phyloP scores from a whole-genome alignment of 164 flowering plant species.

The Magnolia sinica region DNA sequence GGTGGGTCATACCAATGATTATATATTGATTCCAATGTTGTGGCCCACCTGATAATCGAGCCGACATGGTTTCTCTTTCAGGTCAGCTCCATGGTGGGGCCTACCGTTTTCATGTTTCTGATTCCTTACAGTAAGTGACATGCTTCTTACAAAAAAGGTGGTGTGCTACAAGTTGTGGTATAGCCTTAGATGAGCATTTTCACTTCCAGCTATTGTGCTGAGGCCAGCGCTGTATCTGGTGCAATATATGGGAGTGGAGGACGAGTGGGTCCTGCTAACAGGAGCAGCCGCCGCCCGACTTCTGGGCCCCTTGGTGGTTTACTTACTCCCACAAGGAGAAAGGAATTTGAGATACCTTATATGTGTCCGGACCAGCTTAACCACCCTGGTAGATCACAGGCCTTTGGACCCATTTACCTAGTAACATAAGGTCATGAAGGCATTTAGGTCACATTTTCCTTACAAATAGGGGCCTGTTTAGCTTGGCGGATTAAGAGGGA shows the following conservation, averaged over 20 bases:
- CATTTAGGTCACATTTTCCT: neutral
- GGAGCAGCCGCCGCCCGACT: neutral
- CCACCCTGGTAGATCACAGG: neutral
- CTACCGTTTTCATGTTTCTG: no score
- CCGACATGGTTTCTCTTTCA: no score
- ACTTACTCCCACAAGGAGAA: neutral
- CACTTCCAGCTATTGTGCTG: neutral
- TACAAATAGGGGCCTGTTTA: no score
- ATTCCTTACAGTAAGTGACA: no score
- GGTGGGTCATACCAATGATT: no score
- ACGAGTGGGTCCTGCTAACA: neutral
- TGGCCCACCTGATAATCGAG: no score
- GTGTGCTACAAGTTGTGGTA: no score
- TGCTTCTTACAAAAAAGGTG: no score
- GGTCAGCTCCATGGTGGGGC: no score
- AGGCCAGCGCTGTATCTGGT: constrained; percentile 2
- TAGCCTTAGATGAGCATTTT: no score
- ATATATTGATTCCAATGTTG: no score
- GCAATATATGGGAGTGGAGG: constrained; percentile 21
- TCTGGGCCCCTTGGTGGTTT: constrained; percentile 5
- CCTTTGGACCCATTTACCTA: constrained; percentile 13
- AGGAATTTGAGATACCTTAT: constrained; percentile 7
- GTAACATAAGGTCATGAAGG: neutral
- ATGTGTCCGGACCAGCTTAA: constrained; percentile 1
- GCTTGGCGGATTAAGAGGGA: no score